Percentiles rank a stretch among this genome's conserved stretches.
phyloP scores from a whole-genome alignment of 139 green algal genomes.

The Asterochloris erici region DNA sequence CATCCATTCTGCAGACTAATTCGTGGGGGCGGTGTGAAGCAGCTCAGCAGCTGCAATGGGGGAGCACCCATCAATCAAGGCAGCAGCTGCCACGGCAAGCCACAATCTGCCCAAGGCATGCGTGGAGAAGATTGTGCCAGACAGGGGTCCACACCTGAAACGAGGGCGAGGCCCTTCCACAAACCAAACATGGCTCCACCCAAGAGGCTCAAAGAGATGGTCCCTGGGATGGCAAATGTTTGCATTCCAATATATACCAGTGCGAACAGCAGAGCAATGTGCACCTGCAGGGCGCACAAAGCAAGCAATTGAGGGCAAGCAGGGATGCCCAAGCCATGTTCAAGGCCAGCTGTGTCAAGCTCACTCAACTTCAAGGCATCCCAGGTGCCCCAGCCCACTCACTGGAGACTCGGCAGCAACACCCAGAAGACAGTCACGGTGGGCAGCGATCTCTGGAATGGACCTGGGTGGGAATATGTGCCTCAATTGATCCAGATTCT shows the following conservation, averaged over 20 bases:
- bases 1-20: background rate
- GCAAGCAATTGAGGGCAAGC: no score
- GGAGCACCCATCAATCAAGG: background rate
- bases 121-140: background rate
- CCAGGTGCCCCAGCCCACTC: background rate
- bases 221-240: constrained; percentile 74
- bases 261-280: background rate
- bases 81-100: background rate
- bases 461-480: background rate
- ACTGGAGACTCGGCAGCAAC: constrained; percentile 8
- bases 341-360: background rate
- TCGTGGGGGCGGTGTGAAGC: background rate
- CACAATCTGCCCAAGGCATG: background rate
- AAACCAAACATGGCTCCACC: constrained; percentile 64
- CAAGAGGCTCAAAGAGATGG: constrained; percentile 64
- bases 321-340: background rate
- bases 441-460: background rate
- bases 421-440: background rate
- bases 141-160: constrained; percentile 25
- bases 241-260: constrained; percentile 63
- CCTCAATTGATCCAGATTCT: no score
- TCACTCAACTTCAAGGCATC: background rate
- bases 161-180: constrained; percentile 28
- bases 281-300: constrained; percentile 1
- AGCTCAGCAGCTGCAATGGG: background rate